A percentile compares a stretch with the other conserved stretches of the same genome.
Conservation (phyloP, 2,329 filamentous ascomycete genomes). For the Aspergillus hortae region DNA sequence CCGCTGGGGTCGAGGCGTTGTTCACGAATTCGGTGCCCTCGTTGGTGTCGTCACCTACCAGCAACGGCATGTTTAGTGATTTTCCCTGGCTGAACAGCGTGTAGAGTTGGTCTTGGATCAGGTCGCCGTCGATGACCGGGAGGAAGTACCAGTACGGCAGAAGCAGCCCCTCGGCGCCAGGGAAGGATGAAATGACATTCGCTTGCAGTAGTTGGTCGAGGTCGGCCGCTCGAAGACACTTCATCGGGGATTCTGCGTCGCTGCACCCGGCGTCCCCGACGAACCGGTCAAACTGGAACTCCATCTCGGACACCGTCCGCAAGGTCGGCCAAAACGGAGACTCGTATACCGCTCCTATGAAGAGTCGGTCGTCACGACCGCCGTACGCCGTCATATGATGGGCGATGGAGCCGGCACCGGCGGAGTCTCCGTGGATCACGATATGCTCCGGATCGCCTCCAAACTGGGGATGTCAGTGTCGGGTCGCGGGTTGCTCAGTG, state of each 20-base stretch:
- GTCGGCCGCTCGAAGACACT: slow-evolving; percentile 44
- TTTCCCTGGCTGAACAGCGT: slow-evolving; percentile 46
- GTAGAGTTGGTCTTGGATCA: slow-evolving; percentile 52
- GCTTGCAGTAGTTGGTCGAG: slow-evolving; percentile 38
- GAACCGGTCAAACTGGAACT: slow-evolving; percentile 49
- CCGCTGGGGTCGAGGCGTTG: slow-evolving; percentile 42
- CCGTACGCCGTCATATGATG: slow-evolving; percentile 52
- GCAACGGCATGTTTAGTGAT: slow-evolving; percentile 53
- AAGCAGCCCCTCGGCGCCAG: slow-evolving; percentile 29
- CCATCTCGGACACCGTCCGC: slow-evolving; percentile 43
- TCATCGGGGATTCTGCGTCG: slow-evolving; percentile 33
- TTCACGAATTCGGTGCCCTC: slow-evolving; percentile 45
- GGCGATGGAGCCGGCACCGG: slow-evolving; percentile 58
- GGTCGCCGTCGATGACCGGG: slow-evolving; percentile 53
- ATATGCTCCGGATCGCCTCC: slow-evolving; percentile 59
- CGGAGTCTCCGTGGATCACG: slow-evolving; percentile 60
- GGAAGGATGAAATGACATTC: slow-evolving; percentile 42
- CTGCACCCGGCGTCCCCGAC: slow-evolving; percentile 43
- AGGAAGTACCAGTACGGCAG: slow-evolving; percentile 52
- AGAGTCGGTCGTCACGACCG: slow-evolving; percentile 46
- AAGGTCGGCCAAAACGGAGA: slow-evolving; percentile 48
- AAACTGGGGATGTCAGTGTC: slow-evolving; percentile 39
- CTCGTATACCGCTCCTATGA: slow-evolving; percentile 48
- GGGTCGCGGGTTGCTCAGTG: no score
- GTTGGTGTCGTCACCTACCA: slow-evolving; percentile 48